A percentile compares a stretch with the other conserved stretches of the same genome.
These are phyloP conservation scores for maize (Zea mays) DNA, from an alignment of 176 grass and related monocot genomes.

Conservation along the genomic window DNA sequence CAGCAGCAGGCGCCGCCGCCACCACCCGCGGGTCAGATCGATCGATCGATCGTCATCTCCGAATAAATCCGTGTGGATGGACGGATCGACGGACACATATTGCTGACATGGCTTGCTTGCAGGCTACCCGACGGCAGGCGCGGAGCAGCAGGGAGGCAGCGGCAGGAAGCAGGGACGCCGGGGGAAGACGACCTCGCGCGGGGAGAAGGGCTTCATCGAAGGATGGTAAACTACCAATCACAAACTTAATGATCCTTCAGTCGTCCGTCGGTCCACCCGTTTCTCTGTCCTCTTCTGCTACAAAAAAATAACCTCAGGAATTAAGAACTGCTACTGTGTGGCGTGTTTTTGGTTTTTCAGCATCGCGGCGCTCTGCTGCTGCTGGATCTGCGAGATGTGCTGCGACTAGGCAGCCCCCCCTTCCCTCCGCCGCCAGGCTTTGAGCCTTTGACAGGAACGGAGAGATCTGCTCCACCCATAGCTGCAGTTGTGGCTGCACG, in stretches of 20 bases:
- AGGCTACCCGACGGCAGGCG: slow-evolving; percentile 67
- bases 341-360: slow-evolving; percentile 25
- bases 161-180: slow-evolving; percentile 30
- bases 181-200: slow-evolving; percentile 44
- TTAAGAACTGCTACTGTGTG: too few species aligned
- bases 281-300: too few species aligned
- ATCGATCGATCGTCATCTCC: too few species aligned
- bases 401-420: slow-evolving; percentile 29
- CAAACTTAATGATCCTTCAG: too few species aligned
- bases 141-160: slow-evolving; percentile 35
- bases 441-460: too few species aligned
- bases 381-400: slow-evolving; percentile 94
- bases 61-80: too few species aligned
- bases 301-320: too few species aligned
- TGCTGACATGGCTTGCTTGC: neutral
- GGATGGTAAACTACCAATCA: slow-evolving; percentile 51
- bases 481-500: too few species aligned
- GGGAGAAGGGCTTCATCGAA: slow-evolving; percentile 81
- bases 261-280: too few species aligned
- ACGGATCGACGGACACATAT: too few species aligned
- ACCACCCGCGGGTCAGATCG: neutral
- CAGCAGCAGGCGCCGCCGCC: slow-evolving; percentile 52
- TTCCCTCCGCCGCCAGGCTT: too few species aligned
- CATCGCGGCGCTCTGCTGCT: slow-evolving; percentile 80
- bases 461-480: too few species aligned